Base-by-base conservation (phyloP, 2,329 filamentous ascomycete species). In the Chalara sp. region DNA sequence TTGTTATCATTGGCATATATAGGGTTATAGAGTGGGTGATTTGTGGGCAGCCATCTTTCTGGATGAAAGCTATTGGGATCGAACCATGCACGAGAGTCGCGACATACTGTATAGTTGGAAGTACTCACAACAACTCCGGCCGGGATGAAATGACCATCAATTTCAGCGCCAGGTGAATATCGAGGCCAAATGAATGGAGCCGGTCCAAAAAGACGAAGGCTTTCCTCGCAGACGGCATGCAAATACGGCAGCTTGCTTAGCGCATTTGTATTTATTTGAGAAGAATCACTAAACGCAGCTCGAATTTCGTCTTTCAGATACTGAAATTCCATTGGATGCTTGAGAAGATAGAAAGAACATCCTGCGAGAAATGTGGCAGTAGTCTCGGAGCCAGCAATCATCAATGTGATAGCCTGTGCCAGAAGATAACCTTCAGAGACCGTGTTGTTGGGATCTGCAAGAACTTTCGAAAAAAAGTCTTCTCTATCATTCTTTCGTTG, bases 71-170 rank as follows among this genome's bases (percentile, higher is more conserved):
- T 49, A 48, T 68, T 67, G 0, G 73, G 67, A 30, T 68, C 57
- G 0, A 68, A 68, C 60, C 68, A 75, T 61, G 74, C 73, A 3
- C 63, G 49, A 1, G 67, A 58, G 49, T 74, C 70, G 33, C 73
- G 72, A 49, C 75, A 72, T 29, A 75, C 67, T 1, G 70, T 65
- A 61, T 73, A 76, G 11, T 68, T 65, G 0, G 71, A 68, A 5
- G 70, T 71, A 1, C 72, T 73, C 28, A 71, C 69, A 46, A 72
- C 67, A 12, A 67, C 70, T 4, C 73, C 74, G 10, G 62, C 65
- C 1, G 72, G 67, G 35, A 70, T 55, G 4, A 56, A 64, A 2
- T 53, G 12, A 1, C 59, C 64, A 39, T 66, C 62, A 33, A 65
- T 58, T 5, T 49, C 47, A 1, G 61, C 46, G 0, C 61, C 62